A percentile compares a stretch with the other conserved stretches of the same genome.
phyloP scores from a whole-genome alignment of 768 basidiomycete genomes.

The Pluteus cervinus region DNA sequence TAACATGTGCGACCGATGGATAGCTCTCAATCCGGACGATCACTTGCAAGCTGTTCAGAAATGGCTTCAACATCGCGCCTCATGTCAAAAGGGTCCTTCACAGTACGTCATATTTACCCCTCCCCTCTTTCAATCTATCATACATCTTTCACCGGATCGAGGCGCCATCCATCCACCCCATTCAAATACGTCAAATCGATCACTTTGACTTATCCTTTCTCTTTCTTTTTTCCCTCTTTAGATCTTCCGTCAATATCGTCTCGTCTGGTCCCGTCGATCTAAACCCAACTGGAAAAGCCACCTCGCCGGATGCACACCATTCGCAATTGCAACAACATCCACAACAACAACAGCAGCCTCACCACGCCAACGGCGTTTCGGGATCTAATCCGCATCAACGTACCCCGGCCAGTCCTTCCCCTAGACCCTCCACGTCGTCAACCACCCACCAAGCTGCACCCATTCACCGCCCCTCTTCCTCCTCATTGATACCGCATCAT shows the following conservation, averaged over 20 bases:
- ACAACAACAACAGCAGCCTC: neutral
- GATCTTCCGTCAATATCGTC: conserved; percentile 3
- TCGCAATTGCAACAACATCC: conserved; percentile 1
- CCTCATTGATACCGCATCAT: conserved; percentile 4
- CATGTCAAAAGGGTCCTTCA: conserved; percentile 37
- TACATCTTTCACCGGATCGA: conserved; percentile 6
- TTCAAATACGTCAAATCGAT: too few species aligned
- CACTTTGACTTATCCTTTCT: too few species aligned
- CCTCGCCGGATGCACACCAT: conserved; percentile 4
- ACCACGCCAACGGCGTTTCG: neutral
- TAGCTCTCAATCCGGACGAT: conserved; percentile 55
- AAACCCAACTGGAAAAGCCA: conserved; percentile 8
- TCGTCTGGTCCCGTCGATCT: conserved; percentile 1
- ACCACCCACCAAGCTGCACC: conserved; percentile 3
- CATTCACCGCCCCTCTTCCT: conserved; percentile 6
- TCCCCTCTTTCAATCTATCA: conserved; percentile 3
- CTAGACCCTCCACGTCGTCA: conserved; percentile 4
- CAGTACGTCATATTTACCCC: neutral
- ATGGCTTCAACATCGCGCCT: conserved; percentile 58
- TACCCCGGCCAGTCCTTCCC: conserved; percentile 25
- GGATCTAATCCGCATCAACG: conserved; percentile 14
- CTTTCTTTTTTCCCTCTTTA: conserved; percentile 4
- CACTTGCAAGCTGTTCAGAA: conserved; percentile 54
- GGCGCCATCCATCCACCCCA: too few species aligned
- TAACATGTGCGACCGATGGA: conserved; percentile 62